These are phyloP conservation scores for Silene noctiflora DNA, from an alignment of 179 eudicot genomes.

Conservation along the genomic window DNA sequence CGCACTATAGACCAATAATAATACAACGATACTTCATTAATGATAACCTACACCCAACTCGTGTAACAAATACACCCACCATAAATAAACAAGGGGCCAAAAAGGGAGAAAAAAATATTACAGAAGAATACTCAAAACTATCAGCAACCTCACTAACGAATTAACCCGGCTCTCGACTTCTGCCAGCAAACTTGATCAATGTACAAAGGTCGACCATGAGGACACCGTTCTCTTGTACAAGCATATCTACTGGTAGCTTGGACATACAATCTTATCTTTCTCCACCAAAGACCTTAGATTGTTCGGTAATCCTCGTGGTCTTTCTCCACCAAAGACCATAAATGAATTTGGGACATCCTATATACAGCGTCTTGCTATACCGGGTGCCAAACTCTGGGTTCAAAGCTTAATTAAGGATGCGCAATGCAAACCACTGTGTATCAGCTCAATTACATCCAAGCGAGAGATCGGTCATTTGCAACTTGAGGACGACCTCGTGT, in stretches of 20 bases:
- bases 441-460: constrained; percentile 63
- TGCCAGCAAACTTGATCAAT: constrained; percentile 46
- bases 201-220: constrained; percentile 42
- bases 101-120: constrained; percentile 20
- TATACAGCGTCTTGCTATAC: constrained; percentile 47
- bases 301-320: constrained; percentile 16
- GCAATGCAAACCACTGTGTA: constrained; percentile 22
- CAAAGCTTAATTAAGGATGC: constrained; percentile 34
- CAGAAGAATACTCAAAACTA: constrained; percentile 39
- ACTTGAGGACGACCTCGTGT: constrained; percentile 97
- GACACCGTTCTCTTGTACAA: constrained; percentile 20
- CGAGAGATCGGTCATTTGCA: constrained; percentile 88
- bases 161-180: constrained; percentile 36
- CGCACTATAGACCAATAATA: too few species aligned
- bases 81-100: constrained; percentile 15
- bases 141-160: constrained; percentile 28
- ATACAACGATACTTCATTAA: too few species aligned
- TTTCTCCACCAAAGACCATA: constrained; percentile 17
- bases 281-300: constrained; percentile 23
- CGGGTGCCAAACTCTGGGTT: constrained; percentile 36
- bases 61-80: constrained; percentile 22
- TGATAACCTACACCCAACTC: constrained; percentile 13
- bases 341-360: constrained; percentile 28
- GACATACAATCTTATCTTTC: constrained; percentile 2
- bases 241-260: not conserved